A percentile compares a stretch with the other conserved stretches of the same genome.
Conservation (phyloP, 352 stramenopile species). For the Plasmopara viticola region DNA sequence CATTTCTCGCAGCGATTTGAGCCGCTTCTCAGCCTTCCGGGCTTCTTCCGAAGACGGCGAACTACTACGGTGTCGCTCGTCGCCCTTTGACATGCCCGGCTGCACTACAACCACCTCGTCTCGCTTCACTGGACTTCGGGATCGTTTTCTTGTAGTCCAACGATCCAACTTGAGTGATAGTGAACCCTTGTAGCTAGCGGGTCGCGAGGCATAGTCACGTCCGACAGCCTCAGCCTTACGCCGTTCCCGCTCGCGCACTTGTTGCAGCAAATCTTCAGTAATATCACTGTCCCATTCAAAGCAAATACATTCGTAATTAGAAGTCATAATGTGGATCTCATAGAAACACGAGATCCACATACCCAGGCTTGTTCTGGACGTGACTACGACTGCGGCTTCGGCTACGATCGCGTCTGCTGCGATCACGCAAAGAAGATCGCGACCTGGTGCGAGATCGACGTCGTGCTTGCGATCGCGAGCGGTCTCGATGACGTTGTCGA, state of each 20-base stretch:
- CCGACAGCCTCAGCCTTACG: conserved; percentile 86
- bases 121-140: conserved; percentile 59
- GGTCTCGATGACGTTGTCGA: conserved; percentile 27
- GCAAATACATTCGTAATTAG: neutral
- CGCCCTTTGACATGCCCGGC: conserved; percentile 25
- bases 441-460: conserved; percentile 39
- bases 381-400: conserved; percentile 25
- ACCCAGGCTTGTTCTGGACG: conserved; percentile 17
- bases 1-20: conserved; percentile 63
- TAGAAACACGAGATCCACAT: conserved; percentile 5
- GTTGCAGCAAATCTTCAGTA: conserved; percentile 82
- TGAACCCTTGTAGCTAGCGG: conserved; percentile 89
- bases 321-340: neutral
- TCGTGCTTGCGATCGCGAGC: conserved; percentile 34
- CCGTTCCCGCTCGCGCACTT: conserved; percentile 88
- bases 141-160: conserved; percentile 70
- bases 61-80: conserved; percentile 16
- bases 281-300: conserved; percentile 23
- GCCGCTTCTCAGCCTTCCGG: conserved; percentile 50
- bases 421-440: conserved; percentile 23
- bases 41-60: conserved; percentile 28
- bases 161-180: conserved; percentile 88
- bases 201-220: conserved; percentile 87
- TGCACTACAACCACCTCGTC: conserved; percentile 41
- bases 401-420: conserved; percentile 29